These are phyloP conservation scores for Cercophora sp. DNA, from an alignment of 495 filamentous ascomycete genomes.

Conservation along the genomic window DNA sequence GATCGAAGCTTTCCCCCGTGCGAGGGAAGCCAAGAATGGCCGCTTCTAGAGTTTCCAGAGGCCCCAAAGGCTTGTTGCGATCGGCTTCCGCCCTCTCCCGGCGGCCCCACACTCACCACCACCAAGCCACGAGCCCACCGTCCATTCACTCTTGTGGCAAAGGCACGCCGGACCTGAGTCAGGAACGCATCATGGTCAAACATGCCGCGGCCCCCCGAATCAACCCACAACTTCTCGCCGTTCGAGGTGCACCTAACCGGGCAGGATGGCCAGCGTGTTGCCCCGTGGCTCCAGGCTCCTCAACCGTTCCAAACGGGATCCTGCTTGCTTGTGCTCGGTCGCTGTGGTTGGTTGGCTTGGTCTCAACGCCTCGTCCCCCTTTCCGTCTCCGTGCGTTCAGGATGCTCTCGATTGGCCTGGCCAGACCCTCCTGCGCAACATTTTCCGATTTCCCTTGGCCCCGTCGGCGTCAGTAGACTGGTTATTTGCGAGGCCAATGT, in stretches of 20 bases:
- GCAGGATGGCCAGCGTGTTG: too few relatives aligned
- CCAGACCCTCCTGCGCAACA: conserved; percentile 18
- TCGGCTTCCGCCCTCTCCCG: too few relatives aligned
- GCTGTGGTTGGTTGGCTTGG: conserved; percentile 21
- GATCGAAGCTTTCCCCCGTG: conserved; percentile 6
- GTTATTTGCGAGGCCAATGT: neutral
- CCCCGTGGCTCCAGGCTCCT: neutral
- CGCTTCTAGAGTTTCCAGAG: neutral
- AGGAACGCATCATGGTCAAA: neutral
- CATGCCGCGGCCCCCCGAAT: neutral
- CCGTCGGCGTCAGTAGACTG: conserved; percentile 1
- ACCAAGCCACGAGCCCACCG: too few relatives aligned
- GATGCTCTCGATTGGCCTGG: conserved; percentile 11
- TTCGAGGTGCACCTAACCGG: neutral
- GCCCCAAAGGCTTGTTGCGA: neutral
- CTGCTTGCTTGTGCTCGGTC: conserved; percentile 13
- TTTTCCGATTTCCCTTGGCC: conserved; percentile 12
- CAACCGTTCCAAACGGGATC: conserved; percentile 14
- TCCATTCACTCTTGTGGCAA: too few relatives aligned
- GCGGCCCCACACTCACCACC: too few relatives aligned
- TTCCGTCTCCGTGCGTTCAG: conserved; percentile 18
- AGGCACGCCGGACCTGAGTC: neutral
- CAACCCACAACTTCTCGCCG: neutral
- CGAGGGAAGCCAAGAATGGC: neutral
- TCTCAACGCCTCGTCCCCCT: conserved; percentile 23